Evolutionary conservation across 768 basidiomycete genomes (phyloP).

Genomic region (Coprinopsis strossmayeri): DNA sequence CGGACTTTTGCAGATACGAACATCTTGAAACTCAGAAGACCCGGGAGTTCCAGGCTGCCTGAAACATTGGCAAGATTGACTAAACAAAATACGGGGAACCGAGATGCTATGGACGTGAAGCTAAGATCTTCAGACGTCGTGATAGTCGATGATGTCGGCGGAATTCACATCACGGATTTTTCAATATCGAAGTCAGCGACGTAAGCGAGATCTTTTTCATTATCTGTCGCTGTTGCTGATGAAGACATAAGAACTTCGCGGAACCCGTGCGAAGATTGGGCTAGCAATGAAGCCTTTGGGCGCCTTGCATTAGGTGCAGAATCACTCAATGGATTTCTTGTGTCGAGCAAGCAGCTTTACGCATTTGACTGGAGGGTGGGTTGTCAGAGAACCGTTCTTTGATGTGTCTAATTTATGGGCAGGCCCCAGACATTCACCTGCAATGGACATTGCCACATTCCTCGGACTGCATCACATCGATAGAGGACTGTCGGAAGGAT

Average conservation of each 20-base stretch:
- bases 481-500: conserved; percentile 38
- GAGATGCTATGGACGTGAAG: conserved; percentile 42
- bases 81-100: conserved; percentile 32
- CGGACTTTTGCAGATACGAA: conserved; percentile 43
- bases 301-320: conserved; percentile 34
- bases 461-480: conserved; percentile 43
- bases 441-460: conserved; percentile 6
- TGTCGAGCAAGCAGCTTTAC: conserved; percentile 36
- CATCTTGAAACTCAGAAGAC: conserved; percentile 27
- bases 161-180: conserved; percentile 30
- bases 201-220: background rate
- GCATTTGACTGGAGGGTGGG: conserved; percentile 56
- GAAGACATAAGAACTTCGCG: background rate
- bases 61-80: conserved; percentile 30
- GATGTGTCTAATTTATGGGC: background rate
- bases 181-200: background rate
- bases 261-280: background rate
- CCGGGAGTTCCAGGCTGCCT: background rate
- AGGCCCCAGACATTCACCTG: background rate
- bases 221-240: background rate
- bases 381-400: no score
- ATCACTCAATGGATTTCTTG: conserved; percentile 34
- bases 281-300: conserved; percentile 35
- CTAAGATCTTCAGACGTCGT: conserved; percentile 30
- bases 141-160: conserved; percentile 44